A percentile compares a stretch with the other conserved stretches of the same genome.
Conservation (phyloP, 108 stramenopile species). For the Schizochytrium sp. region DNA sequence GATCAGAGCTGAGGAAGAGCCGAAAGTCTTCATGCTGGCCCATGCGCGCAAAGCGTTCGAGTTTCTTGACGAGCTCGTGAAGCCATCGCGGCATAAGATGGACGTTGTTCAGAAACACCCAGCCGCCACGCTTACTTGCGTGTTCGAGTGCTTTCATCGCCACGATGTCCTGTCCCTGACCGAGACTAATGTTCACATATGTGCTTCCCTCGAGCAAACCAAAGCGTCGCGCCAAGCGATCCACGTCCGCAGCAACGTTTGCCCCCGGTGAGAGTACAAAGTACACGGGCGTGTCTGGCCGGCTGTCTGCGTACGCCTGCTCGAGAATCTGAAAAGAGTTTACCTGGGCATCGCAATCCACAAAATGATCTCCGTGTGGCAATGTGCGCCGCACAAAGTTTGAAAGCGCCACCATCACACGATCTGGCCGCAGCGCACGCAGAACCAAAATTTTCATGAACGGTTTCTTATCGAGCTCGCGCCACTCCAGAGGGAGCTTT, state of each 20-base stretch:
- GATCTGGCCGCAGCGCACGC: constrained; percentile 47
- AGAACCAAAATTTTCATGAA: constrained; percentile 36
- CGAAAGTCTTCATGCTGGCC: constrained; percentile 43
- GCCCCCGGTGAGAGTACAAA: constrained; percentile 58
- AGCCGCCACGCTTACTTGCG: constrained; percentile 39
- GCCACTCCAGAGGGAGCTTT: constrained; percentile 38
- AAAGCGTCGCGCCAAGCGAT: constrained; percentile 24
- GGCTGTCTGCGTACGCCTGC: constrained; percentile 30
- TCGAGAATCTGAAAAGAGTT: constrained; percentile 33
- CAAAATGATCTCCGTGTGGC: constrained; percentile 29
- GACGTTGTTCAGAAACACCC: constrained; percentile 56
- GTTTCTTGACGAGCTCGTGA: constrained; percentile 32
- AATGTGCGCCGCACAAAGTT: constrained; percentile 18
- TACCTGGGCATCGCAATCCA: constrained; percentile 29
- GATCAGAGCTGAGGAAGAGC: constrained; percentile 52
- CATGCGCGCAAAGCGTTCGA: constrained; percentile 30
- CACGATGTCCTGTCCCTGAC: constrained; percentile 54
- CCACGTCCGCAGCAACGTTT: constrained; percentile 35
- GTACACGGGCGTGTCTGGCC: constrained; percentile 44
- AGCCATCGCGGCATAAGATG: constrained; percentile 61
- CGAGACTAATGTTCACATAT: constrained; percentile 51
- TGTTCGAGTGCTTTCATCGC: constrained; percentile 37
- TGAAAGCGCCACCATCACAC: constrained; percentile 35
- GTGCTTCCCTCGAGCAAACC: constrained; percentile 20
- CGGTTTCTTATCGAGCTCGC: constrained; percentile 34